Evolutionary conservation across 805 yeast species (phyloP).

Genomic region (Yarrowia sp.): DNA sequence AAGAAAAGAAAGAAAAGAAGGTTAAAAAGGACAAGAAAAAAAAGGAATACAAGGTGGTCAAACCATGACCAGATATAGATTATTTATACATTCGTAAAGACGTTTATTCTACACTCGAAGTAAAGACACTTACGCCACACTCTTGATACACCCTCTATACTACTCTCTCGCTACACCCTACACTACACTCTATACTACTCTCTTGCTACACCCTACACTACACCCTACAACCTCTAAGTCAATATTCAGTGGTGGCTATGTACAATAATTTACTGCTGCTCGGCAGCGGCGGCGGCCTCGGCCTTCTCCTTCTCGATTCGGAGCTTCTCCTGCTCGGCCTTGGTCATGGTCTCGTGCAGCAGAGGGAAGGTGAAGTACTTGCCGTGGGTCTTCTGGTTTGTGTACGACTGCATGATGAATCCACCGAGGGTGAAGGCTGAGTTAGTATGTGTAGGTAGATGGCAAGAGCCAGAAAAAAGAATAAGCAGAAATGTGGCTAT

Average conservation of each 20-base stretch:
- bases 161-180: too few species aligned
- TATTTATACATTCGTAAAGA: neutral
- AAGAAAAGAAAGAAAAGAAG: constrained; percentile 12
- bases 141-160: too few species aligned
- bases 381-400: constrained; percentile 23
- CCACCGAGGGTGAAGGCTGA: constrained; percentile 25
- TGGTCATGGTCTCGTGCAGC: constrained; percentile 24
- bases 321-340: constrained; percentile 16
- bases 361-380: constrained; percentile 23
- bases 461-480: too few species aligned
- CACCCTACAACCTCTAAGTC: too few species aligned
- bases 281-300: constrained; percentile 23
- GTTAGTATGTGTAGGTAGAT: neutral
- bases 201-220: too few species aligned
- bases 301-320: constrained; percentile 23
- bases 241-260: constrained; percentile 21
- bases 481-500: too few species aligned
- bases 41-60: constrained; percentile 1
- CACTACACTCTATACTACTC: too few species aligned
- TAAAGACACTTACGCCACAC: too few species aligned
- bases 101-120: too few species aligned
- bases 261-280: constrained; percentile 25
- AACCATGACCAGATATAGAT: neutral
- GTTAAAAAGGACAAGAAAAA: constrained; percentile 1
- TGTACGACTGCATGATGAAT: constrained; percentile 20